Conservation (phyloP, 1,284 basidiomycete genomes). For the Sanghuangporus baumii region DNA sequence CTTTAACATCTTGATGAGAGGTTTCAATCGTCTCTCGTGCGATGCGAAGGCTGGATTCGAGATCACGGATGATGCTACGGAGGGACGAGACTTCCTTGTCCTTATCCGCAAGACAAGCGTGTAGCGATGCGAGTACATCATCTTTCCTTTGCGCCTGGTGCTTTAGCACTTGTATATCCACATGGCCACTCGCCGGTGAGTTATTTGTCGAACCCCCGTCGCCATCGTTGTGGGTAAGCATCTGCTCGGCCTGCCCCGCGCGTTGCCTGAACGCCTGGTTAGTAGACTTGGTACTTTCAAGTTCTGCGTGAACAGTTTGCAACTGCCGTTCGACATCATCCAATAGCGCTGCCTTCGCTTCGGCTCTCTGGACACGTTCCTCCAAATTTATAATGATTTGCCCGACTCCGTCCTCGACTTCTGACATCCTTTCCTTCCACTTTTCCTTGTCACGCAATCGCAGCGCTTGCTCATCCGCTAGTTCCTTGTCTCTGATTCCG, state of each 20-base stretch:
- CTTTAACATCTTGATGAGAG: conserved; percentile 26
- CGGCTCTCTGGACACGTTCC: conserved; percentile 38
- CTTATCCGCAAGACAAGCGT: neutral
- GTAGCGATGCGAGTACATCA: neutral
- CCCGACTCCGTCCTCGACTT: conserved; percentile 63
- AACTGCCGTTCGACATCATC: conserved; percentile 29
- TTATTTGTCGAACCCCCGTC: conserved; percentile 1
- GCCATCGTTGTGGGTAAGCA: conserved; percentile 4
- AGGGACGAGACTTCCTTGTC: conserved; percentile 2
- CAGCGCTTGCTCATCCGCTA: conserved; percentile 49
- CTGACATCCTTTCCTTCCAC: conserved; percentile 62
- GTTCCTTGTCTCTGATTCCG: conserved; percentile 29
- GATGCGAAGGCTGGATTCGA: conserved; percentile 1
- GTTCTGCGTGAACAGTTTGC: conserved; percentile 30
- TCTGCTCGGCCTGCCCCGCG: conserved; percentile 7
- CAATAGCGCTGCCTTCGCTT: conserved; percentile 29
- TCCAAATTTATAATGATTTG: conserved; percentile 63
- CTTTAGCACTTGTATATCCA: neutral
- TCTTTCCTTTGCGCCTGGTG: conserved; percentile 3
- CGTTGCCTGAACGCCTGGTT: conserved; percentile 20
- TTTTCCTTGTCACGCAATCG: conserved; percentile 56
- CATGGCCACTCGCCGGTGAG: neutral
- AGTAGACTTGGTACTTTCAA: conserved; percentile 32
- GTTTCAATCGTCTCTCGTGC: conserved; percentile 18
- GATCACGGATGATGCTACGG: neutral